A percentile compares a stretch with the other conserved stretches of the same genome.
These are phyloP conservation scores for Cercospora beticola DNA, from an alignment of 2,329 filamentous ascomycete species.

Conservation along the genomic window DNA sequence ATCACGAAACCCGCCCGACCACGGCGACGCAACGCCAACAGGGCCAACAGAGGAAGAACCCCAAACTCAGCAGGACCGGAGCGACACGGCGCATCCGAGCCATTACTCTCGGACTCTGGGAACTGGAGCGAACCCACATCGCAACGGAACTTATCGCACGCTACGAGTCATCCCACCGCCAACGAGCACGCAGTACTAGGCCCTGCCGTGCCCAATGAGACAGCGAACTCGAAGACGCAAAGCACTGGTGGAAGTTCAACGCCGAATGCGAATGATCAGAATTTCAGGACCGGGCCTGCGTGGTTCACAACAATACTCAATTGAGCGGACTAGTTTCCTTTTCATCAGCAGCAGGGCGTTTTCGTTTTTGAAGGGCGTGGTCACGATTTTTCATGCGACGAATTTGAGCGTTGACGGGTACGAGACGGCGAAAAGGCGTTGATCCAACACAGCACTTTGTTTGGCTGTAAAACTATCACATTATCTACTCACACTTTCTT, in stretches of 20 bases:
- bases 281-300: not conserved
- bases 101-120: not conserved
- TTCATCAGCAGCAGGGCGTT: not conserved
- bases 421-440: not conserved
- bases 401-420: not conserved
- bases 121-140: not conserved
- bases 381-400: not conserved
- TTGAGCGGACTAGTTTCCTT: not conserved
- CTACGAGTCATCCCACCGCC: not conserved
- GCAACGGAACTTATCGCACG: not conserved
- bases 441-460: not conserved
- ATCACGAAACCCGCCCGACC: constrained; percentile 14
- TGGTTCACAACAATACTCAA: constrained; percentile 15
- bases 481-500: constrained; percentile 32
- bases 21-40: constrained; percentile 6
- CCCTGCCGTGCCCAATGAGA: not conserved
- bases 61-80: not conserved
- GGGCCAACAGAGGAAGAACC: not conserved
- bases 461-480: not conserved
- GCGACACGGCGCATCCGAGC: not conserved
- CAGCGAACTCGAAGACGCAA: not conserved
- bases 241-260: not conserved
- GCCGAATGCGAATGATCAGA: not conserved
- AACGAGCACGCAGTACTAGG: not conserved
- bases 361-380: not conserved